Evolutionary conservation across 179 eudicot species (phyloP), one percentile per base, ranked within the genome.

Genomic region (Camellia oleifera): DNA sequence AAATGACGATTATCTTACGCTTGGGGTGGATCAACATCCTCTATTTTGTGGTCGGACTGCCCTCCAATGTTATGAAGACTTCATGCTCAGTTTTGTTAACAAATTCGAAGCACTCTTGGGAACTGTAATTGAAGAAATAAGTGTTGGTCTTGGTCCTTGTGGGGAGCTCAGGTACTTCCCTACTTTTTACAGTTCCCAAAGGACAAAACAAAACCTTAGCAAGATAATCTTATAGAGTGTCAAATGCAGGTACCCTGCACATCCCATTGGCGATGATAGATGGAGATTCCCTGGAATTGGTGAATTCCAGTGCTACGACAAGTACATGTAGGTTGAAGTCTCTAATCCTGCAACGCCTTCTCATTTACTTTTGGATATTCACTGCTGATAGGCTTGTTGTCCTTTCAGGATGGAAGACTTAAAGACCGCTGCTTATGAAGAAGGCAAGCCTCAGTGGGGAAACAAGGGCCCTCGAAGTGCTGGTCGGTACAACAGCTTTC

Each of bases 241-340:
- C 75, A 61, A 69, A 72, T 84, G 84, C 88, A 90, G 93, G 84
- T 90, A 90, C 78, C 93, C 93, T 52, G 88, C 93, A 56, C 91
- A 90, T 83, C 89, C 91, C 69, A 75, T 76, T 76, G 85, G 83
- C 71, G 89, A 87, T 78, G 85, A 88, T 72, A 86, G 90, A 80
- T 90, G 93, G 93, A 86, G 84, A 76, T 90, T 90, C 87, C 93
- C 93, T 57, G 93, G 93, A 79, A 87, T 90, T 78, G 93, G 93
- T 80, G 91, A 88, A 85, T 90, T 90, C 65, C 93, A 90, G 74
- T 90, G 93, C 82, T 90, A 87, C 58, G 93, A 90, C 79, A 90
- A 90, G 76, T 88, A 88, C 85, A 90, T 90, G 93, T 90, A 83
- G 40, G 88, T 76, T 63, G 64, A 80, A 64, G 18, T 67, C 58